Evolutionary conservation across 169 alveolate species (phyloP).

Genomic region (Plasmodium inui): DNA sequence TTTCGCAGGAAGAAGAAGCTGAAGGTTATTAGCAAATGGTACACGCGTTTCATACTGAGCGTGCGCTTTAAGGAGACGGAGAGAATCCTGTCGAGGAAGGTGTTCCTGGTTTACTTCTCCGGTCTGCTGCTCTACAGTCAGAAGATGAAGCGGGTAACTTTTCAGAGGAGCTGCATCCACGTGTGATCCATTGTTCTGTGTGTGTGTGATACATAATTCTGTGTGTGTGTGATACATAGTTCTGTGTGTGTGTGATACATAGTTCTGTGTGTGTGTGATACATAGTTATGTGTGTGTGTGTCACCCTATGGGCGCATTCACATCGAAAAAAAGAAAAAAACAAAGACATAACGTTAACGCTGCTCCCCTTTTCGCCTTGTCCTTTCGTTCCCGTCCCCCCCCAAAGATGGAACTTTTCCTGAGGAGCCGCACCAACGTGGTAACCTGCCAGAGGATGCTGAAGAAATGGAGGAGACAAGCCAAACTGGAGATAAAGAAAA

Average conservation of each 20-base stretch:
- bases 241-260: no score
- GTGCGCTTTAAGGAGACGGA: slow-evolving; percentile 26
- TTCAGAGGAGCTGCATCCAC: neutral
- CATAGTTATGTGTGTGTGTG: no score
- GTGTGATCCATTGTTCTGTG: neutral
- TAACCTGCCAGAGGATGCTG: slow-evolving; percentile 14
- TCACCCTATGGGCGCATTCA: neutral
- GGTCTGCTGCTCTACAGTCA: neutral
- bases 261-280: no score
- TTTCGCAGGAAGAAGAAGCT: slow-evolving; percentile 36
- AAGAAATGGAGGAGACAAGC: slow-evolving; percentile 15
- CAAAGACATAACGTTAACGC: neutral
- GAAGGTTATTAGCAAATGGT: slow-evolving; percentile 37
- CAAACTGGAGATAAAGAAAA: neutral
- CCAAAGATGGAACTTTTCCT: slow-evolving; percentile 9
- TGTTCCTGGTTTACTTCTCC: neutral
- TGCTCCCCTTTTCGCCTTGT: no score
- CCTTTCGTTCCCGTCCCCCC: neutral
- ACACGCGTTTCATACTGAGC: slow-evolving; percentile 24
- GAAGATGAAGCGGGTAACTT: slow-evolving; percentile 53
- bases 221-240: no score
- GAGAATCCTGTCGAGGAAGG: slow-evolving; percentile 5
- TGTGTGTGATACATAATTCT: no score
- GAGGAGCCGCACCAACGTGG: slow-evolving; percentile 14
- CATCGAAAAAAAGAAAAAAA: no score